Evolutionary conservation across 2,329 filamentous ascomycete species (phyloP).

Genomic region (Zasmidium angulare): DNA sequence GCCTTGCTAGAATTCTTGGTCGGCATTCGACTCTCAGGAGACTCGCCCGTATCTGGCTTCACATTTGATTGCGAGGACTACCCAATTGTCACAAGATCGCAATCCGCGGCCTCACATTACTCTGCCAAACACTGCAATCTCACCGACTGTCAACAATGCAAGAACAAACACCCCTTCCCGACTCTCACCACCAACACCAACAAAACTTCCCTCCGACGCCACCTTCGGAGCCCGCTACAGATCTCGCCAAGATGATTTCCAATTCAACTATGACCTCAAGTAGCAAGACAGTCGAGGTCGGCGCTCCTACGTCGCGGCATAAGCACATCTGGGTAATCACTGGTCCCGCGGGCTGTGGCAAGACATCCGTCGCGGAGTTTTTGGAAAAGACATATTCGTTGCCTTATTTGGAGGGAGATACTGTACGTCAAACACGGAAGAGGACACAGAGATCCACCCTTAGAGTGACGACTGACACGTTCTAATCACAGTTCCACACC

Average conservation of each 20-base stretch:
- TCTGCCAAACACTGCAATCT: not conserved
- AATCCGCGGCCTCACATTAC: not conserved
- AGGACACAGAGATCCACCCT: too few relatives aligned
- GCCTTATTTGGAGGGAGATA: conserved; percentile 54
- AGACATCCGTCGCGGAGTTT: conserved; percentile 52
- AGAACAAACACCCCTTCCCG: not conserved
- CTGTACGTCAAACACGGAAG: conserved; percentile 36
- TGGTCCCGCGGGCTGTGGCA: conserved; percentile 55
- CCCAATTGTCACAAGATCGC: not conserved
- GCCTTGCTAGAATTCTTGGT: too few relatives aligned
- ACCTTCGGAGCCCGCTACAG: conserved; percentile 21
- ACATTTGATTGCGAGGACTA: too few relatives aligned
- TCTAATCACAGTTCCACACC: conserved; percentile 47
- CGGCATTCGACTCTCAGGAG: too few relatives aligned
- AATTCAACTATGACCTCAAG: not conserved
- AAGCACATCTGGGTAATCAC: conserved; percentile 54
- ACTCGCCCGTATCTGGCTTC: too few relatives aligned
- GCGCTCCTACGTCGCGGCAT: conserved; percentile 26
- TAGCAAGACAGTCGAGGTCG: not conserved
- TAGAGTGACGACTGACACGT: not conserved
- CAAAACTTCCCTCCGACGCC: conserved; percentile 20
- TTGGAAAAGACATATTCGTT: conserved; percentile 45
- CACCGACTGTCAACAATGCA: not conserved
- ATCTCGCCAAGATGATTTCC: conserved; percentile 19
- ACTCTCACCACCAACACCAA: not conserved